Percentiles rank a stretch among this genome's conserved stretches.
These are phyloP conservation scores for Beta vulgaris DNA, from an alignment of 148 eudicot species.

Conservation along the genomic window DNA sequence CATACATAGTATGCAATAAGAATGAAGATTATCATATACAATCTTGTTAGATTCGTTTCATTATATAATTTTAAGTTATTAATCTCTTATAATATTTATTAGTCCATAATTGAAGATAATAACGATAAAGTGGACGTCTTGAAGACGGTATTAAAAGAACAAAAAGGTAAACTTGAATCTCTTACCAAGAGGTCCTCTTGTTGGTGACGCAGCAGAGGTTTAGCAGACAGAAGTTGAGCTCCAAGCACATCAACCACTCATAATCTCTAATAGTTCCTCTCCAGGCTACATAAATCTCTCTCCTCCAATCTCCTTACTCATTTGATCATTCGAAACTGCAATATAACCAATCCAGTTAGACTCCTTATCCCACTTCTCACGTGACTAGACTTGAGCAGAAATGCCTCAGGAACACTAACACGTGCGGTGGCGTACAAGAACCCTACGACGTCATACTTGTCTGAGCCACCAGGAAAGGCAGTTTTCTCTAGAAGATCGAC, in stretches of 20 bases:
- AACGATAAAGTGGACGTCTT: no score
- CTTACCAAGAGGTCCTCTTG: conserved; percentile 8
- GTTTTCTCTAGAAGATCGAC: conserved; percentile 23
- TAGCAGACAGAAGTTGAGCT: conserved; percentile 45
- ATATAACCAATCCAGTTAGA: conserved; percentile 73
- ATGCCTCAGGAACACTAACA: conserved; percentile 43
- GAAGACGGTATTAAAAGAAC: background rate
- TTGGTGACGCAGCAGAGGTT: conserved; percentile 22
- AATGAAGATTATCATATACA: no score
- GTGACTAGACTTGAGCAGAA: conserved; percentile 54
- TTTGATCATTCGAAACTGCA: conserved; percentile 49
- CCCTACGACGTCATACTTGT: conserved; percentile 37
- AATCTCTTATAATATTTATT: no score
- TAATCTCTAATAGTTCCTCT: conserved; percentile 58
- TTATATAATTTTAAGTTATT: no score
- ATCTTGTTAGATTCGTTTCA: no score
- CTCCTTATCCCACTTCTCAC: conserved; percentile 72
- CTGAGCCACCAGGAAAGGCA: conserved; percentile 28
- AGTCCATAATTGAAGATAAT: no score
- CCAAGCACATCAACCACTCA: conserved; percentile 65
- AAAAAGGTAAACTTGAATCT: background rate
- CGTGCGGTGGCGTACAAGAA: conserved; percentile 71
- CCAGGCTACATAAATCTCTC: conserved; percentile 66
- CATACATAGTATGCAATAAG: no score
- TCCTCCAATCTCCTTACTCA: conserved; percentile 32